phyloP scores from a whole-genome alignment of 495 filamentous ascomycete genomes.

The Niebla homalea region DNA sequence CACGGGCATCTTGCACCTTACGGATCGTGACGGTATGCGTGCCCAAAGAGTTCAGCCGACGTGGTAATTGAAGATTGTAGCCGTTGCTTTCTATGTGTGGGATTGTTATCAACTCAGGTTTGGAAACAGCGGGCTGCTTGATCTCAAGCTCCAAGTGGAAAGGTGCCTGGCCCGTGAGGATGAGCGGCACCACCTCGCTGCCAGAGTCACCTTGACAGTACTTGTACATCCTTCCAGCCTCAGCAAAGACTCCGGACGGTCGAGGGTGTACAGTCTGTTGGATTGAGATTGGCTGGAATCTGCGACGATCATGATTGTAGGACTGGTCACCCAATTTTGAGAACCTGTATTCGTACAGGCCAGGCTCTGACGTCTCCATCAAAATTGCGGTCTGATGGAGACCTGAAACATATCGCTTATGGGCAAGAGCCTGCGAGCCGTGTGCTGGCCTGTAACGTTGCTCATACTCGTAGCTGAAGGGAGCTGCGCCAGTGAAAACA shows the following conservation, averaged over 20 bases:
- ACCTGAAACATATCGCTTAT: slow-evolving; percentile 57
- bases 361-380: slow-evolving; percentile 72
- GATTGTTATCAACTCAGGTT: slow-evolving; percentile 66
- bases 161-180: slow-evolving; percentile 67
- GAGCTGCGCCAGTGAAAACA: slow-evolving; percentile 63
- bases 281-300: slow-evolving; percentile 47
- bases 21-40: slow-evolving; percentile 76
- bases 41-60: slow-evolving; percentile 66
- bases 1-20: slow-evolving; percentile 71
- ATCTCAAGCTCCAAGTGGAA: slow-evolving; percentile 84
- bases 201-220: slow-evolving; percentile 76
- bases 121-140: slow-evolving; percentile 70
- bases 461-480: slow-evolving; percentile 73
- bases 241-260: slow-evolving; percentile 65
- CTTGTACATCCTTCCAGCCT: slow-evolving; percentile 87
- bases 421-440: slow-evolving; percentile 44
- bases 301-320: slow-evolving; percentile 58
- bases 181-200: slow-evolving; percentile 77
- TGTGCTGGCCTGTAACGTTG: slow-evolving; percentile 51
- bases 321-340: slow-evolving; percentile 64
- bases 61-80: slow-evolving; percentile 72
- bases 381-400: slow-evolving; percentile 58
- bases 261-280: slow-evolving; percentile 71
- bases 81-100: slow-evolving; percentile 58
- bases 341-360: slow-evolving; percentile 76